Conservation (phyloP, 371 early-diverging fungal genomes). For the Entomophthora muscae region DNA sequence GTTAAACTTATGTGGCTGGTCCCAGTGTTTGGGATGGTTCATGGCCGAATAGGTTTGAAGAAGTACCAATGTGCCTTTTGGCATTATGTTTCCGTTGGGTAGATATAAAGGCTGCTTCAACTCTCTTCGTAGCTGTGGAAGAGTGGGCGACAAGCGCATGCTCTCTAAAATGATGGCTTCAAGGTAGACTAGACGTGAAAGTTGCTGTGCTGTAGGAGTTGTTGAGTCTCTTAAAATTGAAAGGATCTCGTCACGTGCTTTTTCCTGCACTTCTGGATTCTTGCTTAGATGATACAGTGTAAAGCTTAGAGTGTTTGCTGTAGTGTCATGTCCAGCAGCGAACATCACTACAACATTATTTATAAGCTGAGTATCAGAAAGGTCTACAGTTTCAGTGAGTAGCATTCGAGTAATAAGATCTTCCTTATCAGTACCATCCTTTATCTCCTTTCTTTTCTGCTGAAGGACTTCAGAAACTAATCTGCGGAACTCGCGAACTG, state of each 20-base stretch:
- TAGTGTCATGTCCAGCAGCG: conserved; percentile 13
- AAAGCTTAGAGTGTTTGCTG: conserved; percentile 15
- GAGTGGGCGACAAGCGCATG: conserved; percentile 8
- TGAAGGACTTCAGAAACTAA: not conserved
- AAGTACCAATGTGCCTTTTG: not conserved
- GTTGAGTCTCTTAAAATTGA: not conserved
- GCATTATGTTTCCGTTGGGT: not conserved
- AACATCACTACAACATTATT: not conserved
- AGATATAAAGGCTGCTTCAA: not conserved
- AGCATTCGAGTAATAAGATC: not conserved
- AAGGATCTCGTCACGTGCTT: conserved; percentile 8
- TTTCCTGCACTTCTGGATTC: not conserved
- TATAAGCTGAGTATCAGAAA: not conserved
- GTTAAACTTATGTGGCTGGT: not conserved
- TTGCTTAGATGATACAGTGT: conserved; percentile 12
- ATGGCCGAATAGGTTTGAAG: not conserved
- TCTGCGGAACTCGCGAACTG: not conserved
- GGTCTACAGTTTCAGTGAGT: not conserved
- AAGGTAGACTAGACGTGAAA: not conserved
- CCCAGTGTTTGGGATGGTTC: conserved; percentile 1
- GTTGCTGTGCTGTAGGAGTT: conserved; percentile 9
- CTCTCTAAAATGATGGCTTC: conserved; percentile 9
- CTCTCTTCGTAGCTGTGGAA: not conserved
- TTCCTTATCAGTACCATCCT: not conserved
- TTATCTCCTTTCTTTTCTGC: not conserved